Base-by-base conservation (phyloP, 2,329 filamentous ascomycete species). In the Alternaria postmessia region DNA sequence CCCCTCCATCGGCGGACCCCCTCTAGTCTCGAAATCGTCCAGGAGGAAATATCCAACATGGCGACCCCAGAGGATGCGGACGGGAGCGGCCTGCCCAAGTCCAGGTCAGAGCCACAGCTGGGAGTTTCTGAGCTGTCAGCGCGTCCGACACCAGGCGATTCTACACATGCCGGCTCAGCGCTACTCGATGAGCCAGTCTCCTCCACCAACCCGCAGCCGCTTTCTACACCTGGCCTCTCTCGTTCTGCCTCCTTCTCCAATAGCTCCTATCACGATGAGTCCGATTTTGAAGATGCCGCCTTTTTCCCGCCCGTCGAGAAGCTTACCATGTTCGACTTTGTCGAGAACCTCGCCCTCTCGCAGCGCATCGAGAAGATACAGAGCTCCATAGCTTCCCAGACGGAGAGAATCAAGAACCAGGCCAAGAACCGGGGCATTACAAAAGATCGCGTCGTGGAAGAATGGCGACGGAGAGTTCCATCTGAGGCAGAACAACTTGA, bases 301-400 rank as follows among this genome's bases (percentile, higher is more conserved):
- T 77, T 78, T 22, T 91, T 96, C 63, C 92, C 94, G 9, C 94
- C 94, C 0, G 83, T 97, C 24, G 95, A 99, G 77, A 91, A 93
- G 52, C 84, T 99, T 54, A 94, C 91, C 39, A 88, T 98, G 59
- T 93, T 99, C 71, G 95, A 99, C 75, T 85, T 99, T 49, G 87
- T 99, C 67, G 94, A 97, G 80, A 98, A 97, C 76, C 80, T 99
- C 65, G 92, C 94, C 6, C 84, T 99, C 32, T 91, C 93, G 1
- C 91, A 96, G 73, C 91, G 94, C 70, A 86, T 99, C 20, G 95
- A 98, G 80, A 95, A 91, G 81, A 85, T 97, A 66, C 94, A 97
- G 74, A 90, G 87, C 70, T 91, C 91, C 38, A 85, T 98, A 59
- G 90, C 90, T 28, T 87, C 88, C 5, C 94, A 97, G 79, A 94